These are phyloP conservation scores for Bonnemaisonia californica DNA, from an alignment of 31 red algal species.

Conservation along the genomic window DNA sequence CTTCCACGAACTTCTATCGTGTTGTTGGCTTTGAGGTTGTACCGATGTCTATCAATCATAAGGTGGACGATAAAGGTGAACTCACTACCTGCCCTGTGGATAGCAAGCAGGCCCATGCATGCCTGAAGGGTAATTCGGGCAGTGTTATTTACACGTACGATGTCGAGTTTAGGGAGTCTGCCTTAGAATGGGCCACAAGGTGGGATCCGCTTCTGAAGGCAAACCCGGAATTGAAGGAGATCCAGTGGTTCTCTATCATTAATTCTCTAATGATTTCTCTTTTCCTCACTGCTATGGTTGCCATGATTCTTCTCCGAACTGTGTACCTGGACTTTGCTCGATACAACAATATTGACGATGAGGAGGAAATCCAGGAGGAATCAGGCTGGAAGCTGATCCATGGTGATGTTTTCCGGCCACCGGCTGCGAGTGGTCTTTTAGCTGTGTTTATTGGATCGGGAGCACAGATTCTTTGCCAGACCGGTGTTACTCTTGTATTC, in stretches of 20 bases:
- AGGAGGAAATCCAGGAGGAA: conserved; percentile 95
- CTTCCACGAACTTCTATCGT: conserved; percentile 60
- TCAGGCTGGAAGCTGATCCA: conserved; percentile 98
- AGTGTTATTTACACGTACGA: conserved; percentile 84
- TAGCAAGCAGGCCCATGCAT: neutral
- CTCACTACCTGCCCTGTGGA: conserved; percentile 47
- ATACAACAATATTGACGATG: conserved; percentile 95
- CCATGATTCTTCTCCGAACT: conserved; percentile 89
- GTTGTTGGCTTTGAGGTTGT: conserved; percentile 92
- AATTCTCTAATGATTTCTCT: conserved; percentile 93
- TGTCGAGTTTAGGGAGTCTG: conserved; percentile 81
- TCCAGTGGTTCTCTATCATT: conserved; percentile 97
- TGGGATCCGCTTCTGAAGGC: conserved; percentile 94
- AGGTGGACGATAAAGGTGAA: conserved; percentile 35
- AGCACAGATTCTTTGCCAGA: conserved; percentile 83
- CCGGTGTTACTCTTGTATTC: conserved; percentile 74
- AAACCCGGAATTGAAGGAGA: conserved; percentile 63
- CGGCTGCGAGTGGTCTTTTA: conserved; percentile 59
- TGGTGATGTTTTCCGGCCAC: conserved; percentile 96
- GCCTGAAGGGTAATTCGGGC: conserved; percentile 34
- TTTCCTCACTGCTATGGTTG: conserved; percentile 90
- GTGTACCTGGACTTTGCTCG: conserved; percentile 92
- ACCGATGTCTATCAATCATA: conserved; percentile 66
- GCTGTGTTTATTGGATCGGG: conserved; percentile 88
- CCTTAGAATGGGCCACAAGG: conserved; percentile 82